phyloP scores from a whole-genome alignment of 108 stramenopile species.

The Pseudonitzschia multiseries region DNA sequence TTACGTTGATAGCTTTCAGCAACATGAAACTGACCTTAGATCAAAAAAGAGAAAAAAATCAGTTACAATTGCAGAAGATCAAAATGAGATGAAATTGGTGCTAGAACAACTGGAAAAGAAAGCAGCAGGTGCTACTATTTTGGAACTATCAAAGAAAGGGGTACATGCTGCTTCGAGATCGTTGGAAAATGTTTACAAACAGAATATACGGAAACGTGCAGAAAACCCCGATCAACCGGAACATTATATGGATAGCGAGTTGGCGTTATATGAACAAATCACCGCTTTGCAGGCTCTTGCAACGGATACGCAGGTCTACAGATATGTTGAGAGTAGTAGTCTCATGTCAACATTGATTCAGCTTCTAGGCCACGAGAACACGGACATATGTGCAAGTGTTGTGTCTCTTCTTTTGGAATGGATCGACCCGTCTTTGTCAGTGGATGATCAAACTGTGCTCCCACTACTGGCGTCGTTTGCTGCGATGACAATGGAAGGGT shows the following conservation, averaged over 20 bases:
- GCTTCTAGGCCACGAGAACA: conserved; percentile 65
- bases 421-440: conserved; percentile 59
- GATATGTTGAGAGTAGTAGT: conserved; percentile 22
- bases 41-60: conserved; percentile 7
- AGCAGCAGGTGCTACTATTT: conserved; percentile 26
- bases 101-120: conserved; percentile 66
- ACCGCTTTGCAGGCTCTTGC: conserved; percentile 46
- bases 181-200: conserved; percentile 38
- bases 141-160: conserved; percentile 54
- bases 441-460: conserved; percentile 15
- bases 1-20: conserved; percentile 44
- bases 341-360: conserved; percentile 39
- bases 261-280: conserved; percentile 72
- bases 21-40: neutral
- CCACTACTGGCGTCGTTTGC: conserved; percentile 24
- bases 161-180: conserved; percentile 43
- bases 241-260: conserved; percentile 70
- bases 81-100: conserved; percentile 55
- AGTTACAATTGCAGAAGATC: conserved; percentile 46
- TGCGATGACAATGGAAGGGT: conserved; percentile 28
- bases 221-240: conserved; percentile 48
- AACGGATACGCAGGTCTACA: conserved; percentile 45
- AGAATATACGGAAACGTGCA: conserved; percentile 56
- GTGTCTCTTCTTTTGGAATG: conserved; percentile 65
- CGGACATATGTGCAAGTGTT: conserved; percentile 57